Evolutionary conservation across 495 filamentous ascomycete genomes (phyloP).

Genomic region (Cryomyces antarcticus): DNA sequence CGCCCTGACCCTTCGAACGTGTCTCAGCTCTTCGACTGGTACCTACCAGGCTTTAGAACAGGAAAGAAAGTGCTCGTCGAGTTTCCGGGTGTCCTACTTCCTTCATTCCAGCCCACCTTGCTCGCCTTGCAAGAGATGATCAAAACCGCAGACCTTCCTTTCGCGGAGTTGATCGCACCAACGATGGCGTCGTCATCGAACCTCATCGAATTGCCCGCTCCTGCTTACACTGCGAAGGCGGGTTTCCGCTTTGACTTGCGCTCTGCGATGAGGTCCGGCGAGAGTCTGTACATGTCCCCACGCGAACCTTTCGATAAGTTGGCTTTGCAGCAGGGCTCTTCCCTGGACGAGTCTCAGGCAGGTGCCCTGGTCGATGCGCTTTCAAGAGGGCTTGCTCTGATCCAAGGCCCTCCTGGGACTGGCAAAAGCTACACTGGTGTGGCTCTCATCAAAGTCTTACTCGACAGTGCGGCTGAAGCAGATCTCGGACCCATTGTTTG

Average conservation of each 20-base stretch:
- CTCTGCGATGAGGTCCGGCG: slow-evolving; percentile 22
- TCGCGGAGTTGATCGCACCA: slow-evolving; percentile 36
- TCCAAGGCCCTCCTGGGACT: slow-evolving; percentile 70
- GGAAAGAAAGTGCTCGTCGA: slow-evolving; percentile 33
- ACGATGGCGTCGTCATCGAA: neutral
- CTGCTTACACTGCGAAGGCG: slow-evolving; percentile 28
- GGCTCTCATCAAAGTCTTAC: slow-evolving; percentile 38
- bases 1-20: neutral
- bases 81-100: slow-evolving; percentile 47
- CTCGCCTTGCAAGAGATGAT: slow-evolving; percentile 40
- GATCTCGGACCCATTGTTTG: slow-evolving; percentile 44
- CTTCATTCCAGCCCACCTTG: slow-evolving; percentile 47
- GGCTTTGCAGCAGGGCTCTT: slow-evolving; percentile 23
- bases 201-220: slow-evolving; percentile 22
- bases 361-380: slow-evolving; percentile 34
- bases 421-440: slow-evolving; percentile 50
- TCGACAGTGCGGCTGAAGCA: slow-evolving; percentile 31
- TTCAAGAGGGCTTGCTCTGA: slow-evolving; percentile 34
- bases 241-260: slow-evolving; percentile 34
- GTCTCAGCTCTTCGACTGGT: neutral
- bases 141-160: slow-evolving; percentile 29
- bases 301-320: slow-evolving; percentile 21
- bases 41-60: neutral
- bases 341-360: slow-evolving; percentile 38
- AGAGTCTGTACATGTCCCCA: slow-evolving; percentile 17